Conservation (phyloP, 1,284 basidiomycete species). For the Meripilus lineatus region DNA sequence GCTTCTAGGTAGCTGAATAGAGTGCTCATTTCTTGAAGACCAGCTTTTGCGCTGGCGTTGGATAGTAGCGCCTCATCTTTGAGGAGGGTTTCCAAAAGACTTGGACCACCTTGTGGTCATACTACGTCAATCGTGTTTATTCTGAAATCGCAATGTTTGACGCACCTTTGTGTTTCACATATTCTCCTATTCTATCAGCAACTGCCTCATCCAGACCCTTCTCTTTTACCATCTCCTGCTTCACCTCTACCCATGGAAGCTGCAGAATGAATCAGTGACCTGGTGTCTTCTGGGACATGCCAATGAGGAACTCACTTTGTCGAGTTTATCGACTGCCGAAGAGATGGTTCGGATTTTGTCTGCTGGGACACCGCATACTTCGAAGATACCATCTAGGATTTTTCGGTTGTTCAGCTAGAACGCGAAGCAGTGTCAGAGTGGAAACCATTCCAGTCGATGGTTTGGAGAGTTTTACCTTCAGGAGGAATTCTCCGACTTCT, state of each 20-base stretch:
- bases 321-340: constrained; percentile 97
- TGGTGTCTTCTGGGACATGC: too few relatives aligned
- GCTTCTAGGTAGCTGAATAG: constrained; percentile 84
- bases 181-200: constrained; percentile 95
- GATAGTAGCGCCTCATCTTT: constrained; percentile 63
- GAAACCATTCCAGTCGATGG: neutral
- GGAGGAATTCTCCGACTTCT: constrained; percentile 88
- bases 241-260: constrained; percentile 89
- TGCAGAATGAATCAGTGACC: constrained; percentile 28
- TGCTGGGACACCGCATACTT: constrained; percentile 90
- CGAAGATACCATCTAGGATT: constrained; percentile 96
- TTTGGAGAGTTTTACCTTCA: constrained; percentile 61
- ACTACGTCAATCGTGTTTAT: neutral
- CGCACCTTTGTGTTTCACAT: constrained; percentile 90
- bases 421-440: neutral
- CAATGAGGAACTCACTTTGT: constrained; percentile 63
- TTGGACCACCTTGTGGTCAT: constrained; percentile 68
- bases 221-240: constrained; percentile 94
- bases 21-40: constrained; percentile 87
- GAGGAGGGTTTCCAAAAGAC: constrained; percentile 74
- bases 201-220: constrained; percentile 84
- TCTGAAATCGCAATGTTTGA: neutral
- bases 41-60: constrained; percentile 77
- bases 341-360: constrained; percentile 95
- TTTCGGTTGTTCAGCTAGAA: constrained; percentile 90